Evolutionary conservation across 352 stramenopile species (phyloP), one percentile per base, ranked within the genome.

Genomic region (Pythium chondricola): DNA sequence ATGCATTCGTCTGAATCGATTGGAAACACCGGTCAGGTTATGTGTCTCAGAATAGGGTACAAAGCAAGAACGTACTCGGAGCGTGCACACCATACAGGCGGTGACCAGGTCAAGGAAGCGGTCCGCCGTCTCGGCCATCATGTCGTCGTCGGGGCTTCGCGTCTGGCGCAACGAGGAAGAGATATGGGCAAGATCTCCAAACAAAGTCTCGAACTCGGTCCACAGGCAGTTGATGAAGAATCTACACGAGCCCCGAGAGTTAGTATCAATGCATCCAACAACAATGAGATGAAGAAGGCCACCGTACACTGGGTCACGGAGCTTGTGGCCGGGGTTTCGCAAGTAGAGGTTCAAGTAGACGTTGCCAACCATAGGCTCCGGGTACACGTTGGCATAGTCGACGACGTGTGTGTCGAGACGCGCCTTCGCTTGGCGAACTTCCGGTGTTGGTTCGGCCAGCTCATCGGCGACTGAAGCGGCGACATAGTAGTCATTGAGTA

Each of bases 301-400:
- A 13, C 63, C 67, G 56, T 77, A 91, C 68, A 92, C 73, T 25
- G 93, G 89, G 58, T 98, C 88, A 16, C 88, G 82, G 20, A 98
- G 67, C 31, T 82, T 78, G 62, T 90, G 97, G 7, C 85, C 97
- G 25, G 93, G 93, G 39, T 95, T 83, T 60, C 97, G 92, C 44
- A 98, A 67, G 56, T 90, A 98, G 50, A 97, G 58, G 2, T 73
- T 73, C 20, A 98, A 65, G 52, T 98, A 98, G 16, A 97, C 81
- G 42, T 93, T 91, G 25, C 87, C 88, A 22, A 86, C 67, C 42
- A 82, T 67, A 14, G 86, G 74, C 26, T 85, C 67, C 6, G 71
- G 64, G 40, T 89, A 96, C 6, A 89, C 43, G 20, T 50, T 61
- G 8, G 61, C 71, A 55, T 88, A 96, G 54, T 96, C 74, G 22